These are phyloP conservation scores for Dunaliella sp. DNA, from an alignment of 139 green algal genomes.

Conservation along the genomic window DNA sequence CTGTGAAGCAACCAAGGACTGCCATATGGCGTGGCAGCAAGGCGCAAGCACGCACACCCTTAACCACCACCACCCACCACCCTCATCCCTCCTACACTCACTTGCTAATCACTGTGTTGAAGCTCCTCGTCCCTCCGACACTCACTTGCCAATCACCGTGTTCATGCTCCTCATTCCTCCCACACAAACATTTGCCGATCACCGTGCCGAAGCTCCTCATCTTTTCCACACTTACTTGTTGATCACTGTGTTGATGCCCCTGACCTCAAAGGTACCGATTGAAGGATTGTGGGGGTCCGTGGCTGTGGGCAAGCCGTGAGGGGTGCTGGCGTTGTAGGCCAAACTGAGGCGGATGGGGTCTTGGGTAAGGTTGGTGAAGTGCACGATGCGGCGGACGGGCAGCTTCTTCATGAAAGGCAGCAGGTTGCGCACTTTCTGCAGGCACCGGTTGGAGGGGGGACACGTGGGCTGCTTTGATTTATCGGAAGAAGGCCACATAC, in stretches of 20 bases:
- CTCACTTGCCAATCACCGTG: no score
- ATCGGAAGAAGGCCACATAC: no score
- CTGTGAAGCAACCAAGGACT: no score
- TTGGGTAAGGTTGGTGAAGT: constrained; percentile 51
- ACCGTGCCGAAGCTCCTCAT: no score
- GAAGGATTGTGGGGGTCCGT: constrained; percentile 1
- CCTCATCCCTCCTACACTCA: no score
- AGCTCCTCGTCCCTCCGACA: no score
- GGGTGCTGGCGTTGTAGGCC: constrained; percentile 53
- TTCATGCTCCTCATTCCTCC: no score
- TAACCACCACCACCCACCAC: no score
- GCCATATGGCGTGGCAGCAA: no score
- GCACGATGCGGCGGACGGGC: constrained; percentile 56
- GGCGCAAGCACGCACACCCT: no score
- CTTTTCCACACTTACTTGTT: constrained; percentile 17
- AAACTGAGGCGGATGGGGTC: constrained; percentile 64
- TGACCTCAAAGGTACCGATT: constrained; percentile 37
- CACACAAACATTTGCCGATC: no score
- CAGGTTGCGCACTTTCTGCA: constrained; percentile 34
- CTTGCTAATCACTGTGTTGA: no score
- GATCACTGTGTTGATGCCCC: constrained; percentile 35
- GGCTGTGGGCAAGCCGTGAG: constrained; percentile 52
- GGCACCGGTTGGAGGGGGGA: background rate
- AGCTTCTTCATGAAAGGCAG: constrained; percentile 74
- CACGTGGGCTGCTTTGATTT: background rate